phyloP scores from a whole-genome alignment of 1,139 yeast species.

The Pichia sorboxylosa region DNA sequence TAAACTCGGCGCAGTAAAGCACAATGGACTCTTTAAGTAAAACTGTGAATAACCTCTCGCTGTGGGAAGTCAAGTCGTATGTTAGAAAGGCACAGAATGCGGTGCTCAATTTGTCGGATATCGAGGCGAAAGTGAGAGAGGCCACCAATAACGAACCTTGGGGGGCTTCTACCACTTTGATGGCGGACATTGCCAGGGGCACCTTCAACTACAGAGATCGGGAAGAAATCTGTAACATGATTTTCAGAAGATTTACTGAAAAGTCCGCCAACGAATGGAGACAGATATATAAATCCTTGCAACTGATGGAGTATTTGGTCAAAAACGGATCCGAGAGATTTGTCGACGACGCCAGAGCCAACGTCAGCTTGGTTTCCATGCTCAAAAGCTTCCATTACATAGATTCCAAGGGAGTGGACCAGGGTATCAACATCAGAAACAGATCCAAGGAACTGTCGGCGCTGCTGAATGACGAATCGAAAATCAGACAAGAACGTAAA shows the following conservation, averaged over 20 bases:
- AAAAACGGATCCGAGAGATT: constrained; percentile 91
- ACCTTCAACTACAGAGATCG: constrained; percentile 80
- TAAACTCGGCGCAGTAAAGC: background rate
- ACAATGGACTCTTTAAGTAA: constrained; percentile 37
- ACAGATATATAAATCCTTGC: constrained; percentile 89
- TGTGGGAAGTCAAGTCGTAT: constrained; percentile 94
- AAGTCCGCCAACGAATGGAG: constrained; percentile 97
- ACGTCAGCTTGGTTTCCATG: constrained; percentile 74
- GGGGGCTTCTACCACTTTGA: constrained; percentile 91
- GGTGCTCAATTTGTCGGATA: constrained; percentile 86
- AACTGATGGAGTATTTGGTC: constrained; percentile 77
- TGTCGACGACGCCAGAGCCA: constrained; percentile 87
- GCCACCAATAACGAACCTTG: constrained; percentile 98
- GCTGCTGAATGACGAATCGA: constrained; percentile 64
- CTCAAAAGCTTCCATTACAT: constrained; percentile 87
- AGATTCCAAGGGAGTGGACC: constrained; percentile 90
- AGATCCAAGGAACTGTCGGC: constrained; percentile 67
- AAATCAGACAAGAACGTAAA: constrained; percentile 75
- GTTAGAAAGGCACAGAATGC: constrained; percentile 97
- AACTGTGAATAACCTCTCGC: constrained; percentile 67
- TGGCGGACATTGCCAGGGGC: constrained; percentile 93
- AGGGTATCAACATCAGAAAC: constrained; percentile 90
- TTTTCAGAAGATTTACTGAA: constrained; percentile 19
- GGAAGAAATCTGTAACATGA: constrained; percentile 43
- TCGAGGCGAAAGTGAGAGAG: constrained; percentile 93